A percentile compares a stretch with the other conserved stretches of the same genome.
These are phyloP conservation scores for Kodamaea ohmeri DNA, from an alignment of 1,139 yeast species.

Conservation along the genomic window DNA sequence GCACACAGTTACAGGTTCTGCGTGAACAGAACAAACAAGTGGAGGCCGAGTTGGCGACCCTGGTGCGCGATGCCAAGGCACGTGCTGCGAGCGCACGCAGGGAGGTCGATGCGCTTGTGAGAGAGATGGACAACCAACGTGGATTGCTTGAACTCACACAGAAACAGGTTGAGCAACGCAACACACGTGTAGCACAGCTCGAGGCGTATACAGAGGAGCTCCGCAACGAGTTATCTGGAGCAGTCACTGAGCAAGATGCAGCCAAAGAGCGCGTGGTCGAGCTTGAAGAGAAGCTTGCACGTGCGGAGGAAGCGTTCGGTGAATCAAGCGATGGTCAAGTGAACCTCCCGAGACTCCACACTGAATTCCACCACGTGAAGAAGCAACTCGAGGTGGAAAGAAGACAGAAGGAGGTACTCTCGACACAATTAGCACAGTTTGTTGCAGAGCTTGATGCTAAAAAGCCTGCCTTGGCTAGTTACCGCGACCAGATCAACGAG, in stretches of 20 bases:
- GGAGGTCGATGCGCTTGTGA: slow-evolving; percentile 41
- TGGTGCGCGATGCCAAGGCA: slow-evolving; percentile 26
- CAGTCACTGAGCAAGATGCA: slow-evolving; percentile 24
- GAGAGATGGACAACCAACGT: slow-evolving; percentile 64
- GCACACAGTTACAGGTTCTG: slow-evolving; percentile 2
- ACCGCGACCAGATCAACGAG: slow-evolving; percentile 55
- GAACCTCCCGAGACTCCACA: slow-evolving; percentile 64
- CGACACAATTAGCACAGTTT: slow-evolving; percentile 67
- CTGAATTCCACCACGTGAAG: slow-evolving; percentile 65
- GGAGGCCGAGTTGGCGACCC: slow-evolving; percentile 44
- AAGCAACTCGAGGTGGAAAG: slow-evolving; percentile 69
- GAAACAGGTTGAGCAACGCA: slow-evolving; percentile 45
- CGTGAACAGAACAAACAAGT: slow-evolving; percentile 21
- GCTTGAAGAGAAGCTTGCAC: slow-evolving; percentile 35
- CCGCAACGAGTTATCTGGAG: slow-evolving; percentile 34
- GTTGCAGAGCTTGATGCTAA: slow-evolving; percentile 75
- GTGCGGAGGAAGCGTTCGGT: slow-evolving; percentile 42
- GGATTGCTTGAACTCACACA: slow-evolving; percentile 61
- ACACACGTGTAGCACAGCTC: slow-evolving; percentile 45
- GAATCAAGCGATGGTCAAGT: slow-evolving; percentile 50
- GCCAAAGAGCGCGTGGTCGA: slow-evolving; percentile 35
- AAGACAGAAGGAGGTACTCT: slow-evolving; percentile 67
- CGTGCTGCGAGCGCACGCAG: slow-evolving; percentile 2
- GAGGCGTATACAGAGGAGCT: slow-evolving; percentile 46
- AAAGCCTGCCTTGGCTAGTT: slow-evolving; percentile 71